Percentiles rank a stretch among this genome's conserved stretches.
Evolutionary conservation across 1,139 yeast species (phyloP).

Genomic region (Yamadazyma songkhlaensis): DNA sequence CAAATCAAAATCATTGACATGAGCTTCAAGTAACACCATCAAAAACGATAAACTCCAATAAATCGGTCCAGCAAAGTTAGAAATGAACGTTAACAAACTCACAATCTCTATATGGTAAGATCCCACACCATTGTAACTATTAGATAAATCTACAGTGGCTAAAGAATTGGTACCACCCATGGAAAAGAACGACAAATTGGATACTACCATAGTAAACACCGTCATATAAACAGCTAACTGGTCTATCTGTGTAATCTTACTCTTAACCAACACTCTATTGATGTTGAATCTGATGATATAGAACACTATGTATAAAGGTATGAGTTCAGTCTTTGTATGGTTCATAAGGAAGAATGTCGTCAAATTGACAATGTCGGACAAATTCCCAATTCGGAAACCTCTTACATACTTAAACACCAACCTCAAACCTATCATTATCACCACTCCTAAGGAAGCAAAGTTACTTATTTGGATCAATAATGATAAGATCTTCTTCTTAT

Average conservation of each 20-base stretch:
- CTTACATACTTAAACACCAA: conserved; percentile 22
- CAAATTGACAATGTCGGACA: conserved; percentile 44
- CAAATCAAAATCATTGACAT: conserved; percentile 13
- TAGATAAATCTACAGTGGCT: conserved; percentile 85
- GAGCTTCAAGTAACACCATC: conserved; percentile 40
- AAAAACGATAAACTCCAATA: conserved; percentile 71
- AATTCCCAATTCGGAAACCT: conserved; percentile 21
- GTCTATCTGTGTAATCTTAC: conserved; percentile 15
- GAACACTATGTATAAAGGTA: conserved; percentile 65
- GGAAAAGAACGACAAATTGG: conserved; percentile 78
- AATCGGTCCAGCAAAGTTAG: conserved; percentile 83
- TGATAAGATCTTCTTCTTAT: conserved; percentile 24
- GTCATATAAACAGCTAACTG: conserved; percentile 21
- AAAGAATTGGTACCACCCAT: conserved; percentile 90
- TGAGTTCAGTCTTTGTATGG: conserved; percentile 66
- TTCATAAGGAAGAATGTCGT: conserved; percentile 58
- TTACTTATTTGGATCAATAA: conserved; percentile 29
- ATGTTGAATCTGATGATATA: conserved; percentile 32
- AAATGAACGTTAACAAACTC: conserved; percentile 72
- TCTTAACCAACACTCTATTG: conserved; percentile 12
- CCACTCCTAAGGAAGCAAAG: conserved; percentile 20
- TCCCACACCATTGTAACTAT: conserved; percentile 85
- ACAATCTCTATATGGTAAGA: conserved; percentile 69
- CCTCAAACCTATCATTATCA: conserved; percentile 21
- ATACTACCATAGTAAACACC: conserved; percentile 39